These are phyloP conservation scores for Penicillium paxilli DNA, from an alignment of 495 filamentous ascomycete genomes.

Conservation along the genomic window DNA sequence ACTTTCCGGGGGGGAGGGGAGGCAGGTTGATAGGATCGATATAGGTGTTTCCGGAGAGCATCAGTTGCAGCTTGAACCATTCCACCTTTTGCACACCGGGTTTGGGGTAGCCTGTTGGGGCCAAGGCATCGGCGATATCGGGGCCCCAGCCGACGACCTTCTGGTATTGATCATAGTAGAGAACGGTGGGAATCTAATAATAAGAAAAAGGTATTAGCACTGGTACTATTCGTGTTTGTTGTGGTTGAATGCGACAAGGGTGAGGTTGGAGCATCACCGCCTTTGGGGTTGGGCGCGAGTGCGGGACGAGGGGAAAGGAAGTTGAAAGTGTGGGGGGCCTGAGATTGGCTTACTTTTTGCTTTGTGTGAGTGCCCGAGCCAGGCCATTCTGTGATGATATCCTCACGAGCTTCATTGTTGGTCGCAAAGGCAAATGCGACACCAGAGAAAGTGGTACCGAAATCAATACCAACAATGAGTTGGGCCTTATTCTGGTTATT, in stretches of 20 bases:
- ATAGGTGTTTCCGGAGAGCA: conserved; percentile 79
- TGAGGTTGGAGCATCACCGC: no score
- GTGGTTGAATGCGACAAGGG: neutral
- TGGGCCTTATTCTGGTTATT: conserved; percentile 72
- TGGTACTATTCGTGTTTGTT: neutral
- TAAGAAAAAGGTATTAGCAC: neutral
- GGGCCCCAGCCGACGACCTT: conserved; percentile 82
- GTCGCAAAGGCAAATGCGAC: conserved; percentile 80
- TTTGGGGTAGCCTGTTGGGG: conserved; percentile 77
- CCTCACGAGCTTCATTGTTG: conserved; percentile 73
- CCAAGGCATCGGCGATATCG: conserved; percentile 76
- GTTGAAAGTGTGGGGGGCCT: neutral
- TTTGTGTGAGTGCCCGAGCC: conserved; percentile 76
- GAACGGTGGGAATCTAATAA: conserved; percentile 74
- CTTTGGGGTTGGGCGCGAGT: no score
- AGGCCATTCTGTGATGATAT: conserved; percentile 80
- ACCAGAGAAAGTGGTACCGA: conserved; percentile 77
- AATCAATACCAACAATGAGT: conserved; percentile 73
- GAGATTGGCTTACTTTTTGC: conserved; percentile 58
- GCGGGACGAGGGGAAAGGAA: neutral
- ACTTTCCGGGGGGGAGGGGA: conserved; percentile 74
- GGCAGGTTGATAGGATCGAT: conserved; percentile 81
- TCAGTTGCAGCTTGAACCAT: conserved; percentile 83
- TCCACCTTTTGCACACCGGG: conserved; percentile 80
- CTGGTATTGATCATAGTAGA: conserved; percentile 82